Evolutionary conservation across 805 yeast species (phyloP), one percentile per base, ranked within the genome.

Genomic region (Suhomyces vadensis): DNA sequence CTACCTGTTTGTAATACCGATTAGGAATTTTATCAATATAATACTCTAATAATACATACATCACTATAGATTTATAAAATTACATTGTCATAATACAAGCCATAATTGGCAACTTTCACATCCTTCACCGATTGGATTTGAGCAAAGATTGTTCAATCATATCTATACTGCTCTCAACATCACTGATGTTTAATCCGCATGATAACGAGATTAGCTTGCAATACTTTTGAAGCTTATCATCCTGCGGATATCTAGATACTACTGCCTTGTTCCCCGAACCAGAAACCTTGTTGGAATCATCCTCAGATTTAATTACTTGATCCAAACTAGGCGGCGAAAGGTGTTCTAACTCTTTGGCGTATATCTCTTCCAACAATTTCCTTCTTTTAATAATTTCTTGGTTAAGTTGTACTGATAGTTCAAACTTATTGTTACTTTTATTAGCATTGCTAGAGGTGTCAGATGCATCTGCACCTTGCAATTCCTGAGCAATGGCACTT

Each of bases 161-260:
- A 47, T 71, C 74, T 39, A 71, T 71, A n/a, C 70, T 63, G 26
- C 55, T 56, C 43, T 71, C 74, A 31, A 70, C 73, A 36, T 71
- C 75, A 26, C 56, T 52, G 42, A 68, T 49, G 35, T 65, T 53
- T 73, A 71, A 67, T 10, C 73, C 77, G 44, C 75, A 71, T 47
- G 75, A 69, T 19, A 65, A 51, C 10, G 75, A 63, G 6, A 71
- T 67, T 43, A 71, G 57, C 46, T 62, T 61, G 49, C 74, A 67
- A 49, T 71, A 71, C 48, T 71, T 71, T 54, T 60, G 59, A 24
- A 70, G 56, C 37, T 58, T 60, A 44, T 68, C 72, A 31, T 61
- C 62, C 5, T 56, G 47, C 2, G 71, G 62, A 11, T 40, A 40
- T 8, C 31, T n/a, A 24, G 43, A 16, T 2, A 40, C 38, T 6